These are phyloP conservation scores for Rhodomyrtus psidioides DNA, from an alignment of 441 rosid genomes.

Conservation along the genomic window DNA sequence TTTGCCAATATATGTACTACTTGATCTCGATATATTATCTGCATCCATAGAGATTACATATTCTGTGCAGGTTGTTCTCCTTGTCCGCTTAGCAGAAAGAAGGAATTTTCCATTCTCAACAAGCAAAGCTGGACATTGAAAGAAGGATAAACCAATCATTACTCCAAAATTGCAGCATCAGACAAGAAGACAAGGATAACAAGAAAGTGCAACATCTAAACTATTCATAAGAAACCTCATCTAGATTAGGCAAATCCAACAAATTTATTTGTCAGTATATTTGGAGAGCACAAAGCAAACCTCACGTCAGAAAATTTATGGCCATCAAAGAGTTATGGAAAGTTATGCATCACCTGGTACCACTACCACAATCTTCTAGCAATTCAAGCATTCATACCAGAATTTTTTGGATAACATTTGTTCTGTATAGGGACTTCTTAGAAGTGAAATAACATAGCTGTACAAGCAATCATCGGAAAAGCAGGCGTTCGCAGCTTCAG, in stretches of 20 bases:
- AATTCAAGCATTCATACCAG: background rate
- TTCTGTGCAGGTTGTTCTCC: slow-evolving; percentile 90
- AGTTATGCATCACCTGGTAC: background rate
- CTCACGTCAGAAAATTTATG: background rate
- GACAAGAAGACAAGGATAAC: background rate
- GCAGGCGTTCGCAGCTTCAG: background rate
- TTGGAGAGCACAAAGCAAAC: background rate
- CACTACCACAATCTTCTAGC: background rate
- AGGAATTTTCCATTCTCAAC: slow-evolving; percentile 97
- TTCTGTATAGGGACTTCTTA: background rate
- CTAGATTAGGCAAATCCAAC: background rate
- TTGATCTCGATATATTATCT: slow-evolving; percentile 83
- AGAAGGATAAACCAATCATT: background rate
- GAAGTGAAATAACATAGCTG: background rate
- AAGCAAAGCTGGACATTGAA: slow-evolving; percentile 52
- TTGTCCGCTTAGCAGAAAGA: slow-evolving; percentile 83
- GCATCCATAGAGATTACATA: slow-evolving; percentile 95
- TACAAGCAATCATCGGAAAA: background rate
- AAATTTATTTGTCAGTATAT: background rate
- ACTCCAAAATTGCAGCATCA: background rate
- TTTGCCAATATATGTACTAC: slow-evolving; percentile 82
- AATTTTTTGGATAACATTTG: background rate
- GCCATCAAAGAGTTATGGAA: background rate
- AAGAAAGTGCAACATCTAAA: background rate
- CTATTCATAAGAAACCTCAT: background rate